These are phyloP conservation scores for Cyphellophora attinorum DNA, from an alignment of 2,329 filamentous ascomycete genomes.

Conservation along the genomic window DNA sequence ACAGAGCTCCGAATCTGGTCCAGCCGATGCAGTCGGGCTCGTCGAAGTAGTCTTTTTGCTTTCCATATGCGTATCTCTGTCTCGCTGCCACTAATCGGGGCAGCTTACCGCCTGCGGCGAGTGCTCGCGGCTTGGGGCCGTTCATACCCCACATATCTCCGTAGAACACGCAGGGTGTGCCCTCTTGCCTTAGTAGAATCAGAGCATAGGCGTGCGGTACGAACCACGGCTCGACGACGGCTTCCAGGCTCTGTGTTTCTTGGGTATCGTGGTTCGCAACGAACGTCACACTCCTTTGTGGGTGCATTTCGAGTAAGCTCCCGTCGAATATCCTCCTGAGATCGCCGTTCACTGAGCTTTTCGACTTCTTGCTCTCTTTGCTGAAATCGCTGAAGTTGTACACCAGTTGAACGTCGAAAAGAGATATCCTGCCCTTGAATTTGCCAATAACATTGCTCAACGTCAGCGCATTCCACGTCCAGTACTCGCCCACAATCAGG, in stretches of 20 bases:
- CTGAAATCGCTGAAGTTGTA: constrained; percentile 59
- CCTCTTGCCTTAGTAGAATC: constrained; percentile 52
- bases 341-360: constrained; percentile 36
- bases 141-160: constrained; percentile 59
- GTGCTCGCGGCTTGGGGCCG: constrained; percentile 43
- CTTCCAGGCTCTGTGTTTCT: constrained; percentile 13
- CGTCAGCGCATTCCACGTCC: constrained; percentile 48
- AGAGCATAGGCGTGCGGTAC: constrained; percentile 63
- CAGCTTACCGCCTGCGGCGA: constrained; percentile 45
- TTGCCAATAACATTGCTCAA: constrained; percentile 49
- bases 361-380: constrained; percentile 25
- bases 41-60: constrained; percentile 56
- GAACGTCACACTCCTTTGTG: constrained; percentile 49
- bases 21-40: constrained; percentile 53
- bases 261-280: constrained; percentile 43
- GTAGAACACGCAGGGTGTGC: constrained; percentile 60
- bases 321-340: constrained; percentile 53
- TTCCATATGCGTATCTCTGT: constrained; percentile 58
- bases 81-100: constrained; percentile 53
- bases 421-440: constrained; percentile 48
- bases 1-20: constrained; percentile 37
- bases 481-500: constrained; percentile 63
- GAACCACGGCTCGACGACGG: constrained; percentile 33
- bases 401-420: constrained; percentile 62
- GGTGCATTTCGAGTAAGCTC: constrained; percentile 46